Evolutionary conservation across 768 basidiomycete genomes (phyloP).

Genomic region (Russula griseocarnosa): DNA sequence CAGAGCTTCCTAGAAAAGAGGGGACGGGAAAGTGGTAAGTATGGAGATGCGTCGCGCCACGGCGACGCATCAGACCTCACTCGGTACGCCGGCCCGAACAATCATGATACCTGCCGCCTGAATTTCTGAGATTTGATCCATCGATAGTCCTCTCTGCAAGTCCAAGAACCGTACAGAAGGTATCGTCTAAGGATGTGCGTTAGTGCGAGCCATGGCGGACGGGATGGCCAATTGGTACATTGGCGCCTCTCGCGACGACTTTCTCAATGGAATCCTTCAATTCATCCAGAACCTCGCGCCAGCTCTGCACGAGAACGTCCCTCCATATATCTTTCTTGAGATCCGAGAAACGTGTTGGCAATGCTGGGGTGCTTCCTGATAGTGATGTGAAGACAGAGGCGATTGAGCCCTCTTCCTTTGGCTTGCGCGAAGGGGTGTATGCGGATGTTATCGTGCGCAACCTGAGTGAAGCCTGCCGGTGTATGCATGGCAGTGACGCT

Average conservation of each 20-base stretch:
- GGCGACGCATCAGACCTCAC: constrained; percentile 41
- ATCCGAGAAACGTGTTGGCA: constrained; percentile 55
- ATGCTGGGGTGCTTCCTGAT: constrained; percentile 37
- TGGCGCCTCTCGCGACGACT: constrained; percentile 45
- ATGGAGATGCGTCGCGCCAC: not conserved
- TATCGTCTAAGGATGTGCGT: constrained; percentile 41
- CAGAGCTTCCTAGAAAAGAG: constrained; percentile 47
- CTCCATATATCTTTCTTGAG: constrained; percentile 55
- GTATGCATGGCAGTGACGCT: constrained; percentile 4
- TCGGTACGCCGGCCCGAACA: constrained; percentile 52
- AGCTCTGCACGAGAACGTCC: constrained; percentile 46
- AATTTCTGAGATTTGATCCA: constrained; percentile 42
- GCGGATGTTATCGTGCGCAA: constrained; percentile 4
- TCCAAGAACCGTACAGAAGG: constrained; percentile 47
- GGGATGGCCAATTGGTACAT: constrained; percentile 35
- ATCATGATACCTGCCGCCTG: constrained; percentile 53
- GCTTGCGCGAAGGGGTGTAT: constrained; percentile 3
- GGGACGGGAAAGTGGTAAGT: not conserved
- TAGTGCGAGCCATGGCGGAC: not conserved
- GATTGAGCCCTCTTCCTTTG: constrained; percentile 41
- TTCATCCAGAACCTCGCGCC: constrained; percentile 52
- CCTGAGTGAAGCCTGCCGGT: constrained; percentile 1
- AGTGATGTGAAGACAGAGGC: constrained; percentile 47
- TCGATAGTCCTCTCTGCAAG: constrained; percentile 46
- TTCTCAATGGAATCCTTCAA: constrained; percentile 46